Evolutionary conservation across 306 rosid species (phyloP).

Genomic region (Comarum palustre): DNA sequence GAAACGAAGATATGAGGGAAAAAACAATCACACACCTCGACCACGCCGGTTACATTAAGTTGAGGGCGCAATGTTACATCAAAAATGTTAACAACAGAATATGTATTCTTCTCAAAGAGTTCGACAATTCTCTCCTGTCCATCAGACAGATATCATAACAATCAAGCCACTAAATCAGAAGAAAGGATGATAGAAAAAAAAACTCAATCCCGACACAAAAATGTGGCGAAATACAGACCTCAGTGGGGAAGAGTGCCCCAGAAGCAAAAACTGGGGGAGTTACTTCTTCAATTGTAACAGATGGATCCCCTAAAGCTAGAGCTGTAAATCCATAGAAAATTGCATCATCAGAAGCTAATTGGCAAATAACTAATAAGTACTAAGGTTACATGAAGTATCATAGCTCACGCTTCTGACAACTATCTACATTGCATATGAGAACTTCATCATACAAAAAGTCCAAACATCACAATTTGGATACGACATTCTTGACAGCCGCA

Average conservation of each 20-base stretch:
- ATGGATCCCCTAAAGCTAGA: constrained; percentile 80
- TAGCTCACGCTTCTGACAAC: neutral
- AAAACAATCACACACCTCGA: constrained; percentile 60
- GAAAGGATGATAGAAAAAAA: neutral
- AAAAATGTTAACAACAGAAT: constrained; percentile 90
- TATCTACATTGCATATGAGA: neutral
- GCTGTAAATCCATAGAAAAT: constrained; percentile 53
- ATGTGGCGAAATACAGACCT: constrained; percentile 43
- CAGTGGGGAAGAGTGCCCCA: constrained; percentile 77
- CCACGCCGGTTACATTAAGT: constrained; percentile 82
- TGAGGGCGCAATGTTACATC: constrained; percentile 92
- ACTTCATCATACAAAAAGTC: neutral
- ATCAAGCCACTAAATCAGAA: constrained; percentile 6
- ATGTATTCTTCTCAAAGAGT: constrained; percentile 81
- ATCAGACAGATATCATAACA: constrained; percentile 14
- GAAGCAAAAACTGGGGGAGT: constrained; percentile 68
- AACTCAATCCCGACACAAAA: neutral
- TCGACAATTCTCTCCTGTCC: constrained; percentile 80
- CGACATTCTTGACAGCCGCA: neutral
- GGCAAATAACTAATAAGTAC: neutral
- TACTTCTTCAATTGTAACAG: constrained; percentile 74
- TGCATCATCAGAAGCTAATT: constrained; percentile 23
- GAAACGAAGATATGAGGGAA: neutral
- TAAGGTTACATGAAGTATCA: neutral
- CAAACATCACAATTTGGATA: neutral